Conservation (phyloP, 2,329 filamentous ascomycete genomes). For the Akanthomyces muscarius region DNA sequence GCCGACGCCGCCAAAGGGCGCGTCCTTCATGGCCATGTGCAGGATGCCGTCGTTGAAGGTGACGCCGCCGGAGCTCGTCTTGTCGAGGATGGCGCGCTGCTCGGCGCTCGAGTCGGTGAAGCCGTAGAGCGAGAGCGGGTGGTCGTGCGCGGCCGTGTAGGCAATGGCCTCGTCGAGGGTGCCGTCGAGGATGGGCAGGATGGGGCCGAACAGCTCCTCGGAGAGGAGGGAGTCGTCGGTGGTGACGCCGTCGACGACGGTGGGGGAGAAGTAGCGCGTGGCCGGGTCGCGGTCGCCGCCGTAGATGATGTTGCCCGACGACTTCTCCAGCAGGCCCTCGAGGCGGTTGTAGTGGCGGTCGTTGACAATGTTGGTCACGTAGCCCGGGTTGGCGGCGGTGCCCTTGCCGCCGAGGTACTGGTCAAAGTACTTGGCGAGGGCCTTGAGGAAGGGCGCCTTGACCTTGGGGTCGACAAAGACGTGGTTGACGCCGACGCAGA, state of each 20-base stretch:
- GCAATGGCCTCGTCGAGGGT: constrained; percentile 28
- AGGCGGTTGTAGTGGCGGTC: constrained; percentile 40
- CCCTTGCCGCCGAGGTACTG: constrained; percentile 24
- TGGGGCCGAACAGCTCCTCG: constrained; percentile 43
- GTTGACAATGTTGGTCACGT: constrained; percentile 37
- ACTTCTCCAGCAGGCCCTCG: constrained; percentile 31
- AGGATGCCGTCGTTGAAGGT: constrained; percentile 47
- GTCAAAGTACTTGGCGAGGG: constrained; percentile 32
- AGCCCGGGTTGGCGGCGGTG: constrained; percentile 21
- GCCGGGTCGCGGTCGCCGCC: constrained; percentile 30
- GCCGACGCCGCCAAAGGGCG: constrained; percentile 49
- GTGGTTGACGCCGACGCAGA: constrained; percentile 34
- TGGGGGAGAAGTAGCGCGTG: constrained; percentile 33
- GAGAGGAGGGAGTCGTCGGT: constrained; percentile 36
- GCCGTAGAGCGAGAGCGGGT: constrained; percentile 39
- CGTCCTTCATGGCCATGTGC: constrained; percentile 38
- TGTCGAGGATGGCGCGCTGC: constrained; percentile 29
- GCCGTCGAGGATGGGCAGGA: constrained; percentile 38
- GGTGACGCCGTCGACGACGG: constrained; percentile 35
- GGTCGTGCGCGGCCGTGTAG: constrained; percentile 27
- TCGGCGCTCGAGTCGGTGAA: constrained; percentile 35
- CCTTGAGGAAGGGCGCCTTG: constrained; percentile 33
- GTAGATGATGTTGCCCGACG: constrained; percentile 35
- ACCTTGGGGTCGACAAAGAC: constrained; percentile 40
- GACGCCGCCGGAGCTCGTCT: constrained; percentile 46